A percentile compares a stretch with the other conserved stretches of the same genome.
Conservation (phyloP, 345 rosid species). For the Gossypium turneri region DNA sequence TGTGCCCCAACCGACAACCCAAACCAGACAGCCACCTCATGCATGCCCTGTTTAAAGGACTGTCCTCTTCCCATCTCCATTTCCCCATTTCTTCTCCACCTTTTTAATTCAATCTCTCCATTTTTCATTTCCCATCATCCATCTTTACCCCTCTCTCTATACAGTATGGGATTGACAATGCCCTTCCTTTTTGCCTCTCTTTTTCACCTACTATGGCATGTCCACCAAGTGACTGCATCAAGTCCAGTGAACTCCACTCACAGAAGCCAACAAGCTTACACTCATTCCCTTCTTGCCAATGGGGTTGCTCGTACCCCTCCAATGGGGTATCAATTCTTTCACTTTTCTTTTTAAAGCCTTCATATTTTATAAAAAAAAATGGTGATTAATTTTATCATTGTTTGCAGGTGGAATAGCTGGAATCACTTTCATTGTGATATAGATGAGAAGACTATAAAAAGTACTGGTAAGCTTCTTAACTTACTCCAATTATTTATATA, state of each 20-base stretch:
- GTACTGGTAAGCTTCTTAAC: conserved; percentile 20
- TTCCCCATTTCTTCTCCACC: neutral
- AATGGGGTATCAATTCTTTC: neutral
- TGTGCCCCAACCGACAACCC: conserved; percentile 10
- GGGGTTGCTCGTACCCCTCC: conserved; percentile 27
- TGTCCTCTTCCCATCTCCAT: neutral
- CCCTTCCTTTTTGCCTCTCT: neutral
- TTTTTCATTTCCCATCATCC: neutral
- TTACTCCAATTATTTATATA: neutral
- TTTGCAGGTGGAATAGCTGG: conserved; percentile 16
- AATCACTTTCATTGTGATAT: conserved; percentile 1
- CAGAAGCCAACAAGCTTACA: conserved; percentile 18
- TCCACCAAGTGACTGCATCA: neutral
- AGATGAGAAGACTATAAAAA: conserved; percentile 23
- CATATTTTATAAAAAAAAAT: neutral
- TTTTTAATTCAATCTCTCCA: neutral
- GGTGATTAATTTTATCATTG: neutral
- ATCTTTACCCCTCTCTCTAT: neutral
- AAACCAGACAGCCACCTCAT: neutral
- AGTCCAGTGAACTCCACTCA: conserved; percentile 17
- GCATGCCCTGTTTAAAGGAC: neutral
- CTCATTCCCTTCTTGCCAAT: conserved; percentile 38
- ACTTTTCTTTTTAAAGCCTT: neutral
- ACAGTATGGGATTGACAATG: neutral
- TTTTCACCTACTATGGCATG: neutral